Percentiles rank a stretch among this genome's conserved stretches.
Evolutionary conservation across 495 filamentous ascomycete species (phyloP).

Genomic region (Talaromyces trachyspermus): DNA sequence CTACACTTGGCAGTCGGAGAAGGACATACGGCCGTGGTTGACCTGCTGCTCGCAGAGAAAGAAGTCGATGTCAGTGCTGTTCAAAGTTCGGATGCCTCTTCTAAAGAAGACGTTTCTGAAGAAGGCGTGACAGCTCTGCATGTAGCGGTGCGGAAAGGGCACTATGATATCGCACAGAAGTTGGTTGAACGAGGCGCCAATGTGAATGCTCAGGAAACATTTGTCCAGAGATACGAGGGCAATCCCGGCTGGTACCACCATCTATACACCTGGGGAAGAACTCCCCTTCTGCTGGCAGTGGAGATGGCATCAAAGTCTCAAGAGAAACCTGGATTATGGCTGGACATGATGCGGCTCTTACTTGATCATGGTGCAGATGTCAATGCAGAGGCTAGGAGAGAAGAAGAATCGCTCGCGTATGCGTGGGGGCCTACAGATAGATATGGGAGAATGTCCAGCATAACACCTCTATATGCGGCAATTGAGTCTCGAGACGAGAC

Average conservation of each 20-base stretch:
- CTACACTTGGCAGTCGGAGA: slow-evolving; percentile 3
- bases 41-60: neutral
- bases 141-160: neutral
- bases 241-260: neutral
- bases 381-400: neutral
- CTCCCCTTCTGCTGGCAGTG: neutral
- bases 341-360: neutral
- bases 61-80: slow-evolving; percentile 6
- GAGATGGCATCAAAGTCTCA: neutral
- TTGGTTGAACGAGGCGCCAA: slow-evolving; percentile 21
- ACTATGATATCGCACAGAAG: neutral
- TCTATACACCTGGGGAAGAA: neutral
- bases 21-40: neutral
- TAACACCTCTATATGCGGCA: neutral
- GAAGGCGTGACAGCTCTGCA: neutral
- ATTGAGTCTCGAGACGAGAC: neutral
- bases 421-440: neutral
- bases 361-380: neutral
- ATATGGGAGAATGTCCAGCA: neutral
- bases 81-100: neutral
- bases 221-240: too few species aligned
- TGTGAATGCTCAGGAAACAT: slow-evolving; percentile 20
- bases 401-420: neutral
- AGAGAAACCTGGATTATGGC: too few species aligned
- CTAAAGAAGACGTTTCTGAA: too few species aligned